phyloP scores from a whole-genome alignment of 768 basidiomycete species.

The Bullera alba region DNA sequence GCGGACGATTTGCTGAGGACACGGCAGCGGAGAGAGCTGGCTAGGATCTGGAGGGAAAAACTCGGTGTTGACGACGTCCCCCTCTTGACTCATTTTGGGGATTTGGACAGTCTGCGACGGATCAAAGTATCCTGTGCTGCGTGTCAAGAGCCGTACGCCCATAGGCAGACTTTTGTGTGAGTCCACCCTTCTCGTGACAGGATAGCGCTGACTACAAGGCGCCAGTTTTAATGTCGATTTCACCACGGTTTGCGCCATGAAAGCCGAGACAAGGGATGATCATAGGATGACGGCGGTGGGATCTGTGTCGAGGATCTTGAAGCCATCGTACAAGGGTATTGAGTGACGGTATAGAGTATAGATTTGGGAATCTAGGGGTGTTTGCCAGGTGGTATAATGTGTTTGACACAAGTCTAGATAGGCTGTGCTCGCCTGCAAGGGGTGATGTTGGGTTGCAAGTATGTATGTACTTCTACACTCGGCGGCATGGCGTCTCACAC shows the following conservation, averaged over 20 bases:
- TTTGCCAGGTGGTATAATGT: no score
- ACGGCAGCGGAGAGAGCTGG: conserved; percentile 17
- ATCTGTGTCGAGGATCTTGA: no score
- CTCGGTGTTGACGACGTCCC: conserved; percentile 5
- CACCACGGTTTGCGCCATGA: conserved; percentile 13
- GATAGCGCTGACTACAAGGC: neutral
- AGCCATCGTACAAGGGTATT: no score
- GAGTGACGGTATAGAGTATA: no score
- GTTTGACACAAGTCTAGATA: no score
- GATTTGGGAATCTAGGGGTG: no score
- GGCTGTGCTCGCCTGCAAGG: no score
- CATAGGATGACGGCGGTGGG: no score
- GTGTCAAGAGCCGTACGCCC: neutral
- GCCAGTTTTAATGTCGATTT: conserved; percentile 36
- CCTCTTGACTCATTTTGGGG: conserved; percentile 3
- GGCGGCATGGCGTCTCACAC: no score
- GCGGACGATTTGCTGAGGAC: conserved; percentile 1
- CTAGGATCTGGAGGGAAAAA: conserved; percentile 14
- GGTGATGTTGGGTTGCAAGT: no score
- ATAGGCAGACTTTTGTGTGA: conserved; percentile 9
- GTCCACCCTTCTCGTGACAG: neutral
- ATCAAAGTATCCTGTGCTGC: conserved; percentile 21
- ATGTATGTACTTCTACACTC: no score
- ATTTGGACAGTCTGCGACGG: conserved; percentile 1
- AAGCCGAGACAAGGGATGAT: conserved; percentile 14